A percentile compares a stretch with the other conserved stretches of the same genome.
Evolutionary conservation across 768 basidiomycete species (phyloP).

Genomic region (Paxillus ammoniavirescens): DNA sequence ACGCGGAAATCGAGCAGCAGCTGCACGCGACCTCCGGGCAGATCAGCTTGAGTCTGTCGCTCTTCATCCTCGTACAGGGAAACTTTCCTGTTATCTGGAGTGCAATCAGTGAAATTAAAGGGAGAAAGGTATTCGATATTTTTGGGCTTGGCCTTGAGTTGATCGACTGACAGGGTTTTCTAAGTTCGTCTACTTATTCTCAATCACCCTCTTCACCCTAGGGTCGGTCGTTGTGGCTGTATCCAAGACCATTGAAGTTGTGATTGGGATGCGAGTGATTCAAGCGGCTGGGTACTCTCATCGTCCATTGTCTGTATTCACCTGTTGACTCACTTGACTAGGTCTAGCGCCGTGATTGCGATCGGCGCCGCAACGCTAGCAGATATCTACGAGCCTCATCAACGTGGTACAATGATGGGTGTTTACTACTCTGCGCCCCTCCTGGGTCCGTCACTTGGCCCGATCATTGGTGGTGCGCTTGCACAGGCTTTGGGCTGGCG

Average conservation of each 20-base stretch:
- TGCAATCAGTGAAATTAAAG: conserved; percentile 52
- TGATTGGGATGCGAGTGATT: conserved; percentile 67
- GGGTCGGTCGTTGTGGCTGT: conserved; percentile 60
- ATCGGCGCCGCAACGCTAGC: conserved; percentile 78
- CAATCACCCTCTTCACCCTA: conserved; percentile 50
- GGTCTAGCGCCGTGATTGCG: conserved; percentile 60
- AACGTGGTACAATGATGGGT: conserved; percentile 79
- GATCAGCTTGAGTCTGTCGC: conserved; percentile 66
- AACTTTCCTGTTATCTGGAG: conserved; percentile 37
- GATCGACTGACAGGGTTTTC: too few species aligned
- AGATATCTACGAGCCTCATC: conserved; percentile 73
- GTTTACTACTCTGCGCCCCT: conserved; percentile 80
- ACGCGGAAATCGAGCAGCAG: conserved; percentile 58
- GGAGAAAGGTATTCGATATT: conserved; percentile 51
- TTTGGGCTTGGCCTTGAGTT: too few species aligned
- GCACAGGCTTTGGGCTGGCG: conserved; percentile 76
- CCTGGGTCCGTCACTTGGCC: conserved; percentile 67
- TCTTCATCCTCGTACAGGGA: conserved; percentile 76
- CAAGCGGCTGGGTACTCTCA: conserved; percentile 57
- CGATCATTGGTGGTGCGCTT: conserved; percentile 68
- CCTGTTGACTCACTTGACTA: conserved; percentile 18
- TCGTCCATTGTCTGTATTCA: too few species aligned
- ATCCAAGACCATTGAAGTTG: conserved; percentile 50
- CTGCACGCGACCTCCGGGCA: conserved; percentile 59
- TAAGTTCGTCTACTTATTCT: conserved; percentile 56